Conservation (phyloP, 73 alveolate genomes). For the Tetrahymena borealis region DNA sequence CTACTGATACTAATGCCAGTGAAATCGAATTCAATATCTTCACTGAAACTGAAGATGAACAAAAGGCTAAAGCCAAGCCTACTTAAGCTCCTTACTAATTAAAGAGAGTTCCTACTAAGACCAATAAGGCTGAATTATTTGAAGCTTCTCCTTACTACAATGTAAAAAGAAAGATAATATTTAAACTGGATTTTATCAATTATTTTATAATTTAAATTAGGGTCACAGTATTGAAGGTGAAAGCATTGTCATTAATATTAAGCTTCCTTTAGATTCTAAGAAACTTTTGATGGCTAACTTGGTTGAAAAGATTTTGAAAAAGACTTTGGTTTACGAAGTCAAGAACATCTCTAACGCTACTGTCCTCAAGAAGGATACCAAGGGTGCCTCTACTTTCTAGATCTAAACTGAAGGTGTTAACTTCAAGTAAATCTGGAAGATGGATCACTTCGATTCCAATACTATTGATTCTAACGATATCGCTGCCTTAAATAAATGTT, state of each 20-base stretch:
- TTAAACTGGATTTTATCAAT: background rate
- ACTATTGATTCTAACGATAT: constrained; percentile 89
- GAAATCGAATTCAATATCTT: background rate
- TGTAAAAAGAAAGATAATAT: background rate
- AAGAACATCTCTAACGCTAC: constrained; percentile 43
- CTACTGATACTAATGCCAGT: background rate
- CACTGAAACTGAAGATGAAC: background rate
- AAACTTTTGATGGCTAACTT: constrained; percentile 55
- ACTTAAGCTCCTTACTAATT: background rate
- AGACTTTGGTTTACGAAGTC: constrained; percentile 38
- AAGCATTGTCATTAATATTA: background rate
- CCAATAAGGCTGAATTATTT: background rate
- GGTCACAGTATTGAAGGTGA: background rate
- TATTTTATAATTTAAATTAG: background rate
- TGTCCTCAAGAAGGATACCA: constrained; percentile 51
- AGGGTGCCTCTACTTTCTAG: constrained; percentile 32
- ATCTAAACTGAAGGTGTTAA: constrained; percentile 91
- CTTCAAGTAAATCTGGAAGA: constrained; percentile 73
- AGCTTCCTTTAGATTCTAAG: constrained; percentile 48
- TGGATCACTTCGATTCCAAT: constrained; percentile 76
- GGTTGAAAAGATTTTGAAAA: constrained; percentile 31
- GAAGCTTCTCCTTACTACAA: constrained; percentile 1
- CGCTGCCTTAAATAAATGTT: constrained; percentile 72
- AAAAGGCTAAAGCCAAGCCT: background rate
- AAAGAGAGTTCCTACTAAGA: background rate